Evolutionary conservation across 768 basidiomycete genomes (phyloP), one percentile per base, ranked within the genome.

Genomic region (Rickenella mellea): DNA sequence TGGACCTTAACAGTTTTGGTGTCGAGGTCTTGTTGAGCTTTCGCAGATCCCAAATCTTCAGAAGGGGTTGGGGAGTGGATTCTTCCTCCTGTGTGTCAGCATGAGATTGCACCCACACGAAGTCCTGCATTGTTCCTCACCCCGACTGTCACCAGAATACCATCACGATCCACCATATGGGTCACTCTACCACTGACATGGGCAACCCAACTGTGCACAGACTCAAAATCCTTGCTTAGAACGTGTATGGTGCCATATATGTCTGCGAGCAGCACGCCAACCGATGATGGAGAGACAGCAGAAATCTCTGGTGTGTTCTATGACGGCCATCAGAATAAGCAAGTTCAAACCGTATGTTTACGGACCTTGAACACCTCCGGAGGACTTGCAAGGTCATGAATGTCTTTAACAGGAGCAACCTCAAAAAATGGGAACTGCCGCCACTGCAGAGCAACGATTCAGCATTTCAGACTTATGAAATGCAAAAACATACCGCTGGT

Each of bases 391-490:
- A 87, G 66, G 55, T 94, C 85, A 52, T 92, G 78, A 2, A 71
- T 66, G 52, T 90, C 89, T 57, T 80, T 88, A 48, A 92, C 78
- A 9, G 78, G 73, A 4, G 76, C 71, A 10, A 72, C 67, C 49
- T 91, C 80, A 55, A 96, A 97, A 76, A 96, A 96, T 3, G 79
- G 69, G 65, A 94, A 94, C 55, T 91, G 86, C 39, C 84, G 74
- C 78, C 84, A 89, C 87, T 93, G 43, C 5, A 42, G 10, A 2
- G 12, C 29, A 40, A 26, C n/a, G n/a, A n/a, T n/a, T n/a, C n/a
- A n/a, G n/a, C n/a, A n/a, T n/a, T n/a, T n/a, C n/a, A n/a, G n/a
- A n/a, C n/a, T n/a, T n/a, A n/a, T n/a, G n/a, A n/a, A n/a, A n/a
- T n/a, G n/a, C n/a, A n/a, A n/a, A n/a, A n/a, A n/a, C n/a, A n/a